These are phyloP conservation scores for Geopyxis carbonaria DNA, from an alignment of 495 filamentous ascomycete genomes.

Conservation along the genomic window DNA sequence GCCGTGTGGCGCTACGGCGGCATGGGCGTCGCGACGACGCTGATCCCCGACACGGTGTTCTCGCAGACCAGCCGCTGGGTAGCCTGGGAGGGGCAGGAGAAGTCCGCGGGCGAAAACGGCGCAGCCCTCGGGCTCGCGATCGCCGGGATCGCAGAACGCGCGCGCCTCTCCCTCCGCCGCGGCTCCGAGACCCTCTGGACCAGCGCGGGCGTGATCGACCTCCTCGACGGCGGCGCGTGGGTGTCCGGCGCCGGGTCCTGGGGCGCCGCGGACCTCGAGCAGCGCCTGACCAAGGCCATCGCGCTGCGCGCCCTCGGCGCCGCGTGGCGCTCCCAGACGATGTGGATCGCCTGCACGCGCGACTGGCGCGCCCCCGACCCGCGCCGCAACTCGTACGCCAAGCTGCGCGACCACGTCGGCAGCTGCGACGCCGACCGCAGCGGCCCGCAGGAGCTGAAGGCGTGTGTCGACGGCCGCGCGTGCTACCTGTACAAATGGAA, in stretches of 20 bases:
- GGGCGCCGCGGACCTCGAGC: conserved; percentile 11
- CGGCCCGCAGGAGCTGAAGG: conserved; percentile 18
- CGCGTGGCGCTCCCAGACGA: conserved; percentile 14
- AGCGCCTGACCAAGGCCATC: conserved; percentile 13
- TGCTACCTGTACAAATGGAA: conserved; percentile 21
- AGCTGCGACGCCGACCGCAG: conserved; percentile 11
- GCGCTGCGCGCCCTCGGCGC: conserved; percentile 13
- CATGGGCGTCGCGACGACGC: conserved; percentile 1
- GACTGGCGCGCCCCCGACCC: conserved; percentile 14
- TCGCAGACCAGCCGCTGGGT: not conserved
- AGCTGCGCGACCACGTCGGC: conserved; percentile 4
- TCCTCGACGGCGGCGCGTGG: conserved; percentile 11
- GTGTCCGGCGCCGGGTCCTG: conserved; percentile 13
- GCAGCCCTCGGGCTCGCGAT: no score
- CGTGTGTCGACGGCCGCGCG: conserved; percentile 13
- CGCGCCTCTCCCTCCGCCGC: conserved; percentile 2
- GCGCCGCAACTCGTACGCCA: conserved; percentile 9
- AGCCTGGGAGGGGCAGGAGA: no score
- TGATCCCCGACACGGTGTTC: conserved; percentile 5
- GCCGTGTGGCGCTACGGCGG: not conserved
- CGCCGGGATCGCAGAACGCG: not conserved
- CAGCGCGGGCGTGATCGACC: conserved; percentile 9
- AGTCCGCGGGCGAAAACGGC: no score
- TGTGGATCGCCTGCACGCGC: conserved; percentile 17
- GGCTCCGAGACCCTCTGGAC: conserved; percentile 15